Evolutionary conservation across 371 early-diverging fungal genomes (phyloP).

Genomic region (Mucor indicus): DNA sequence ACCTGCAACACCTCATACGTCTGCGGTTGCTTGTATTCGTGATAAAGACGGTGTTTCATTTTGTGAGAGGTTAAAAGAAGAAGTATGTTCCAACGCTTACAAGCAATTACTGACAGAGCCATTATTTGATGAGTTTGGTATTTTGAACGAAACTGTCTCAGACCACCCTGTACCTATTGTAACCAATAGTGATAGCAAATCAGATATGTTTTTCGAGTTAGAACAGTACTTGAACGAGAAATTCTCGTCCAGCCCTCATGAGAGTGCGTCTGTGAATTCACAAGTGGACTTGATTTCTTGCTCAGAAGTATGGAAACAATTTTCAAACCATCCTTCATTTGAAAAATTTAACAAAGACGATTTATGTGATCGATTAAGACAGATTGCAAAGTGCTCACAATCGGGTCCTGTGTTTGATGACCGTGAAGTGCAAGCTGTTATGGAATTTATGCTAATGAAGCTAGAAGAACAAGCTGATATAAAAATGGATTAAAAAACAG

Average conservation of each 20-base stretch:
- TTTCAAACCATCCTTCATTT: conserved; percentile 51
- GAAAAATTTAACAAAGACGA: conserved; percentile 46
- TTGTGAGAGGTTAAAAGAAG: conserved; percentile 44
- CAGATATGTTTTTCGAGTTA: conserved; percentile 15
- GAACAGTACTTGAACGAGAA: conserved; percentile 11
- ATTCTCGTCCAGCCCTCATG: neutral
- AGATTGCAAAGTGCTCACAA: conserved; percentile 51
- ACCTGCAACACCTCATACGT: conserved; percentile 1
- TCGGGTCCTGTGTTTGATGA: conserved; percentile 49
- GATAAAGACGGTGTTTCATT: conserved; percentile 48
- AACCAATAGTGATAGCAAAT: conserved; percentile 9
- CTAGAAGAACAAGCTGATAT: too few species aligned
- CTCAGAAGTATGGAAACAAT: conserved; percentile 40
- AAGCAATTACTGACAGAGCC: conserved; percentile 43
- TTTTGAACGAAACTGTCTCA: conserved; percentile 29
- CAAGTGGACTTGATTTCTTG: conserved; percentile 26
- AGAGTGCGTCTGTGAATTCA: neutral
- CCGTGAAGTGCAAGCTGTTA: conserved; percentile 14
- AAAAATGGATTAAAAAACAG: too few species aligned
- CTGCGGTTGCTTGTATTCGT: conserved; percentile 38
- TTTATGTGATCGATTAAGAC: conserved; percentile 42
- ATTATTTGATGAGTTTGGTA: conserved; percentile 40
- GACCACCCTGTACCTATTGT: conserved; percentile 44
- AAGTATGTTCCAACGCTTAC: conserved; percentile 47
- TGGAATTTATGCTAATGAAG: conserved; percentile 12